phyloP scores from a whole-genome alignment of 1,284 basidiomycete genomes.

The Flammula alnicola region DNA sequence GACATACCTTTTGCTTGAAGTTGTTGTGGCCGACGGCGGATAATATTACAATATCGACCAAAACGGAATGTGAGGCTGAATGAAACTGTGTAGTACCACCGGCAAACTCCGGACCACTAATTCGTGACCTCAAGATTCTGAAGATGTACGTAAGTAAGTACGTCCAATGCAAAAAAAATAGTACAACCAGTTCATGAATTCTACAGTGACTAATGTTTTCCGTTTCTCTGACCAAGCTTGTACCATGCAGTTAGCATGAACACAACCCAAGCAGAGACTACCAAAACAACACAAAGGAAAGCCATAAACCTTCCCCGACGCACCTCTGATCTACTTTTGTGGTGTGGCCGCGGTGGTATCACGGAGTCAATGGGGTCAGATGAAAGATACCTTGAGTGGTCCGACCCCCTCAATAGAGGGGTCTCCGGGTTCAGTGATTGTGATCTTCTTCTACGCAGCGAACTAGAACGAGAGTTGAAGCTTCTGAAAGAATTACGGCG shows the following conservation, averaged over 20 bases:
- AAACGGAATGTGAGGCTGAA: slow-evolving; percentile 30
- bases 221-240: slow-evolving; percentile 45
- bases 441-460: slow-evolving; percentile 2
- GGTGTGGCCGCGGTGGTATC: slow-evolving; percentile 13
- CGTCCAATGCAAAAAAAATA: background rate
- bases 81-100: slow-evolving; percentile 32
- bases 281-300: slow-evolving; percentile 45
- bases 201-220: slow-evolving; percentile 2
- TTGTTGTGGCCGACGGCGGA: slow-evolving; percentile 34
- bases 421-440: slow-evolving; percentile 6
- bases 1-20: slow-evolving; percentile 43
- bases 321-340: slow-evolving; percentile 41
- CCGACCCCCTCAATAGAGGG: slow-evolving; percentile 18
- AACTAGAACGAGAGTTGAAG: background rate
- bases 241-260: slow-evolving; percentile 69
- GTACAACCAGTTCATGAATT: background rate
- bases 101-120: slow-evolving; percentile 24
- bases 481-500: slow-evolving; percentile 8
- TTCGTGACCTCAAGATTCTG: background rate
- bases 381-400: slow-evolving; percentile 18
- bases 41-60: slow-evolving; percentile 27
- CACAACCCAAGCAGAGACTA: slow-evolving; percentile 65
- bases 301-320: slow-evolving; percentile 57
- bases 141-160: background rate
- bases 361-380: slow-evolving; percentile 16